Base-by-base conservation (phyloP, 2,329 filamentous ascomycete genomes). In the Mycosphaerella sp. region DNA sequence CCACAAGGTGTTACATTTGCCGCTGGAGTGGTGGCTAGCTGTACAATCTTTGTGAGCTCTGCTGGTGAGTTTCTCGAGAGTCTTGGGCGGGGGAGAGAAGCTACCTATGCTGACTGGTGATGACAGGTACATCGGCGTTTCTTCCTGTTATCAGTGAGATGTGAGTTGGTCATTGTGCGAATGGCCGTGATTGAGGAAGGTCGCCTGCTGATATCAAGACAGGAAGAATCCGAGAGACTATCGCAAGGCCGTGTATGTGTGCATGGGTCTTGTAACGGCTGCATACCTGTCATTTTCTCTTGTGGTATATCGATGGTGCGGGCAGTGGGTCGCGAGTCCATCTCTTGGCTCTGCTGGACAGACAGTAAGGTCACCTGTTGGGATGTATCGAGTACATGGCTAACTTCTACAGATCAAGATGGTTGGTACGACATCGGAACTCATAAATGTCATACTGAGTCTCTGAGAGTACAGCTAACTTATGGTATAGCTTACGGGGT, bases 91-190 rank as follows among this genome's bases (percentile, higher is more conserved):
- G 17, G 10, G 16, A 10, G 16, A 41, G 16, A 17, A 7, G 9
- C 6, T 17, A 18, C 6, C 3, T 21, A 3, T 17, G 39, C 39
- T 41, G 16, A 41, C 39, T 21, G 16, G 40, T 39, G n/a, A 9
- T 21, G 78, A 27, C 16, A 49, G 45, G 77, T 14, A 82, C 80
- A 0, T 78, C 75, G 0, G 79, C 79, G 1, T 85, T 84, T 60
- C 67, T 85, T 1, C 79, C 80, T 4, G 79, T 85, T 52, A 84
- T 85, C 47, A 79, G 77, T 0, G 82, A 85, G 68, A 85, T 85
- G 45, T 49, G 39, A 49, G 45, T 34, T 28, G 16, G 7, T 9
- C 16, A 17, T 16, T 10, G n/a, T 17, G 3, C 14, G 10, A 28
- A 5, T 4, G 3, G 18, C n/a, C 13, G 2, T 28, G 13, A 80